A percentile compares a stretch with the other conserved stretches of the same genome.
Conservation (phyloP, 1,284 basidiomycete genomes). For the Malassezia restricta region DNA sequence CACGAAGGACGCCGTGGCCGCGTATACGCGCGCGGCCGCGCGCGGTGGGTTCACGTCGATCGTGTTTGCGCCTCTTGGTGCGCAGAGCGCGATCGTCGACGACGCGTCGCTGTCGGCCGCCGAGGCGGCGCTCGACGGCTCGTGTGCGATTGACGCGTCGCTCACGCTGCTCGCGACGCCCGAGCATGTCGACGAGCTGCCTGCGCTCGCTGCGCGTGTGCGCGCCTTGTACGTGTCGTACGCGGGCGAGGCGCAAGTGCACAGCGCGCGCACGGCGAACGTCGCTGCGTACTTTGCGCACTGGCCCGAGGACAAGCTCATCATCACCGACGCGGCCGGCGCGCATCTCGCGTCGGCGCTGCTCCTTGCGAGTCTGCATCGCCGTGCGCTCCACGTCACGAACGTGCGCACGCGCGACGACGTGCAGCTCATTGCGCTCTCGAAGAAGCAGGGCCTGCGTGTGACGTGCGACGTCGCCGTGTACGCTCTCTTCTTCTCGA, state of each 20-base stretch:
- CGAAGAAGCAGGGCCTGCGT: slow-evolving; percentile 83
- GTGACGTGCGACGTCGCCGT: slow-evolving; percentile 94
- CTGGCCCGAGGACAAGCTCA: slow-evolving; percentile 83
- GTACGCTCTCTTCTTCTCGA: slow-evolving; percentile 80
- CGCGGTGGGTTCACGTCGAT: slow-evolving; percentile 37
- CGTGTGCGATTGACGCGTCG: slow-evolving; percentile 37
- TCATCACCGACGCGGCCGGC: slow-evolving; percentile 83
- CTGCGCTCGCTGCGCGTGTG: slow-evolving; percentile 28
- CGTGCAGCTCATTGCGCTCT: slow-evolving; percentile 76
- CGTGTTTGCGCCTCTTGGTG: slow-evolving; percentile 27
- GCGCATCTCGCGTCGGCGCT: slow-evolving; percentile 87
- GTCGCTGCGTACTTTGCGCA: slow-evolving; percentile 77
- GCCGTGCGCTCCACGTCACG: slow-evolving; percentile 81
- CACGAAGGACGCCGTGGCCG: slow-evolving; percentile 28
- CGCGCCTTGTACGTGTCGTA: slow-evolving; percentile 38
- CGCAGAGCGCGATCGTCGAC: slow-evolving; percentile 15
- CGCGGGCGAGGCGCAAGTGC: slow-evolving; percentile 25
- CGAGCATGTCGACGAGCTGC: slow-evolving; percentile 23
- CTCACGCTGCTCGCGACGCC: slow-evolving; percentile 35
- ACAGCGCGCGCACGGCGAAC: slow-evolving; percentile 41
- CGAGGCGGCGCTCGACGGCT: slow-evolving; percentile 34
- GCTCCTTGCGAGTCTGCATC: slow-evolving; percentile 80
- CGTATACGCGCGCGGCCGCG: slow-evolving; percentile 9
- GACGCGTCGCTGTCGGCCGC: slow-evolving; percentile 28
- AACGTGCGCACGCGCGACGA: slow-evolving; percentile 80